A percentile compares a stretch with the other conserved stretches of the same genome.
phyloP scores from a whole-genome alignment of 2,329 filamentous ascomycete species.

The Curvularia sp. region DNA sequence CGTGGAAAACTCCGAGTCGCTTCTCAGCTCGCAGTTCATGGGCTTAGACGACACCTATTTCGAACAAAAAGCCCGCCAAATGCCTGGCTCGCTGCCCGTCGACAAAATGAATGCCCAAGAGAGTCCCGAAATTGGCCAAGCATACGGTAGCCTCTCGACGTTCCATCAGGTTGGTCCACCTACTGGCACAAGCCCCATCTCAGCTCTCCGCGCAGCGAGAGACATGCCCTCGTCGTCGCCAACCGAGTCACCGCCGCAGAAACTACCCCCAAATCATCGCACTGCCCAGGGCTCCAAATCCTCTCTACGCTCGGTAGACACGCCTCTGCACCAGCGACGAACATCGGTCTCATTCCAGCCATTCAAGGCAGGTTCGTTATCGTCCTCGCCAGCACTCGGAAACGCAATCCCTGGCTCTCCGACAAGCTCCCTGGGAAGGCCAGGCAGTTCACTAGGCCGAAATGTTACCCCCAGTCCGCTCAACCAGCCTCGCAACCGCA shows the following conservation, averaged over 20 bases:
- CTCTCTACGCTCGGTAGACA: constrained; percentile 60
- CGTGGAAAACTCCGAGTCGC: constrained; percentile 87
- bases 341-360: constrained; percentile 91
- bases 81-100: constrained; percentile 78
- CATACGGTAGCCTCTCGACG: constrained; percentile 88
- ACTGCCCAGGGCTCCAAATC: constrained; percentile 58
- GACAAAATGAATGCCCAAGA: constrained; percentile 58
- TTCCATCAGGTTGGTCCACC: constrained; percentile 80
- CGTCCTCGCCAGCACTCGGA: constrained; percentile 76
- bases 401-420: constrained; percentile 61
- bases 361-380: constrained; percentile 96
- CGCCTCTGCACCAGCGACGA: constrained; percentile 64
- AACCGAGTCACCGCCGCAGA: constrained; percentile 59
- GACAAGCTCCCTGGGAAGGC: constrained; percentile 55
- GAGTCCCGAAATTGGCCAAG: constrained; percentile 71
- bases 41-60: constrained; percentile 89
- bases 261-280: constrained; percentile 55
- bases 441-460: constrained; percentile 33
- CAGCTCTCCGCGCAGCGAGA: constrained; percentile 76
- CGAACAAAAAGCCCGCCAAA: constrained; percentile 70
- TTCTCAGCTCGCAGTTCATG: constrained; percentile 92
- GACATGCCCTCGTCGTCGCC: constrained; percentile 61
- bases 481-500: constrained; percentile 69
- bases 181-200: constrained; percentile 83
- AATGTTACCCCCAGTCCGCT: constrained; percentile 35